These are phyloP conservation scores for Echites panduratus DNA, from an alignment of 257 asterid genomes.

Conservation along the genomic window DNA sequence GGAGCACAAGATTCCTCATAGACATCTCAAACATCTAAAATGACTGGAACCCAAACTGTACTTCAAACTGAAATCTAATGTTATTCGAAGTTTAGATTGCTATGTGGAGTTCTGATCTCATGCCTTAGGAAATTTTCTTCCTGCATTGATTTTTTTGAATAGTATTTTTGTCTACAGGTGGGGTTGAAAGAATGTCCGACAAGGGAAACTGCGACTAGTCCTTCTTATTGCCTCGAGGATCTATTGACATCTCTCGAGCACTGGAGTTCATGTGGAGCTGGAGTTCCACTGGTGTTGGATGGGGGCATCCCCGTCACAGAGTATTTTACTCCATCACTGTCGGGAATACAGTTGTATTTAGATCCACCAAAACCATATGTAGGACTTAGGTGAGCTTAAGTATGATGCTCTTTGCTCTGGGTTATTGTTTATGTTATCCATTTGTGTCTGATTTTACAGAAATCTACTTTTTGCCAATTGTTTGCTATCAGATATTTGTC, in stretches of 20 bases:
- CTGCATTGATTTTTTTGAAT: neutral
- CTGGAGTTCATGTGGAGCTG: constrained; percentile 66
- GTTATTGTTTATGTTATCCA: neutral
- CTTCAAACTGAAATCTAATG: neutral
- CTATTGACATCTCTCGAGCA: constrained; percentile 54
- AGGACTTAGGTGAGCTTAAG: constrained; percentile 34
- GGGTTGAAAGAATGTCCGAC: constrained; percentile 26
- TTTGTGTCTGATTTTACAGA: no score
- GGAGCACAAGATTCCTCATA: neutral
- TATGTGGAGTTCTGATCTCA: neutral
- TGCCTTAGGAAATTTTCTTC: neutral
- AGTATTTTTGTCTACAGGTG: constrained; percentile 33
- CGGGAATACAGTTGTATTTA: constrained; percentile 69
- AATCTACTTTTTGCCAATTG: neutral
- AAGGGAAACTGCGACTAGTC: constrained; percentile 30
- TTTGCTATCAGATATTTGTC: constrained; percentile 1
- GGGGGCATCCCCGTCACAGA: constrained; percentile 48
- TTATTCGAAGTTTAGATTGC: neutral
- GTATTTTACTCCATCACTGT: constrained; percentile 65
- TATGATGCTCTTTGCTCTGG: neutral
- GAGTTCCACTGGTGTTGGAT: constrained; percentile 52
- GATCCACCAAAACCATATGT: constrained; percentile 47
- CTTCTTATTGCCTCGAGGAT: constrained; percentile 57
- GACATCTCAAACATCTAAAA: neutral
- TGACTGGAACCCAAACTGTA: neutral